A percentile compares a stretch with the other conserved stretches of the same genome.
These are phyloP conservation scores for Puccinia hordei DNA, from an alignment of 1,284 basidiomycete species.

Conservation along the genomic window DNA sequence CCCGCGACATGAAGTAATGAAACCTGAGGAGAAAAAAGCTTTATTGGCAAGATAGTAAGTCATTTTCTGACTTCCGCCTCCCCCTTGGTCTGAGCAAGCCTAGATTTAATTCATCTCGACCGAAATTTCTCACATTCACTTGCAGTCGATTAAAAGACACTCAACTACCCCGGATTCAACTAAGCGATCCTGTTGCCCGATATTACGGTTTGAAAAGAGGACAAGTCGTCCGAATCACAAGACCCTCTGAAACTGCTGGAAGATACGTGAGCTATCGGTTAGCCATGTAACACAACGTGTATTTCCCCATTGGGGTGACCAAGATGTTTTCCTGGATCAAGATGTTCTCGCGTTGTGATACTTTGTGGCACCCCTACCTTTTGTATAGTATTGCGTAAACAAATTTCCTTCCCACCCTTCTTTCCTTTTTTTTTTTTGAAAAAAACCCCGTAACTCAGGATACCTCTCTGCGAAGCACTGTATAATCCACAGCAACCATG, in stretches of 20 bases:
- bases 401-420: too few species aligned
- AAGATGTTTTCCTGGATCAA: too few species aligned
- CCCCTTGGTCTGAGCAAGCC: slow-evolving; percentile 23
- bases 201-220: slow-evolving; percentile 95
- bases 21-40: slow-evolving; percentile 79
- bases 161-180: slow-evolving; percentile 92
- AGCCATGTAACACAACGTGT: slow-evolving; percentile 48
- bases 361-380: too few species aligned
- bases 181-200: slow-evolving; percentile 91
- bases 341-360: too few species aligned
- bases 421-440: too few species aligned
- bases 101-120: slow-evolving; percentile 30
- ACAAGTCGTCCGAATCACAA: slow-evolving; percentile 97
- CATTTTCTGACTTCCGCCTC: not conserved
- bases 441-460: too few species aligned
- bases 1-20: slow-evolving; percentile 86
- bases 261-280: slow-evolving; percentile 90
- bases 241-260: slow-evolving; percentile 94
- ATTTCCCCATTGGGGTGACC: too few species aligned
- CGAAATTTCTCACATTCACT: slow-evolving; percentile 8
- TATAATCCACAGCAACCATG: too few species aligned
- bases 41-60: slow-evolving; percentile 90
- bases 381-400: too few species aligned
- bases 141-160: slow-evolving; percentile 92
- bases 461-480: too few species aligned